Evolutionary conservation across 148 eudicot genomes (phyloP).

Genomic region (Camellia sinensis): DNA sequence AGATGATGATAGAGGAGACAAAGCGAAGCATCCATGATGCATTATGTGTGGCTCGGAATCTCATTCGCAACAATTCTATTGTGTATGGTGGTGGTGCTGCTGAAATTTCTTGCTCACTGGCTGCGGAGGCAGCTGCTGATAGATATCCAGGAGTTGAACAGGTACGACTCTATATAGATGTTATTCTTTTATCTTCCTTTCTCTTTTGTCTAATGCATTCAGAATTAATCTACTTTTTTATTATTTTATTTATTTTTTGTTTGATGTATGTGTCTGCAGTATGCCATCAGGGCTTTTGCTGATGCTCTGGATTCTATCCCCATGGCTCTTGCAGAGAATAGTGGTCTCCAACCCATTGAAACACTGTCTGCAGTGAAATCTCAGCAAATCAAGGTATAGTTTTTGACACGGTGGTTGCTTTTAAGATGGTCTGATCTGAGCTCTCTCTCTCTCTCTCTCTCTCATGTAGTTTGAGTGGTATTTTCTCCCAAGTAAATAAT

Average conservation of each 20-base stretch:
- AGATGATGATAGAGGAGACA: constrained; percentile 98
- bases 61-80: constrained; percentile 85
- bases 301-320: constrained; percentile 94
- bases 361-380: constrained; percentile 88
- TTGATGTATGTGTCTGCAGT: constrained; percentile 38
- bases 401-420: not conserved
- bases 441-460: not conserved
- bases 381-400: constrained; percentile 86
- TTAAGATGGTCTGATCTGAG: not conserved
- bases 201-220: not conserved
- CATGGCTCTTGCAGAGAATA: constrained; percentile 95
- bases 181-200: not conserved
- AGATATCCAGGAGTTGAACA: constrained; percentile 89
- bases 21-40: constrained; percentile 94
- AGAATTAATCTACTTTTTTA: not conserved
- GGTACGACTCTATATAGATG: constrained; percentile 26
- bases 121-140: constrained; percentile 94
- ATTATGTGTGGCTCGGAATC: constrained; percentile 84
- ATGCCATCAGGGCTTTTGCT: constrained; percentile 95
- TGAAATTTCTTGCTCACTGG: constrained; percentile 84
- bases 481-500: not conserved
- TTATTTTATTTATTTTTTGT: not conserved
- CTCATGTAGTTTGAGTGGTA: not conserved
- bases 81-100: constrained; percentile 94
- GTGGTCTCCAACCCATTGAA: constrained; percentile 96